Base-by-base conservation (phyloP, 2,329 filamentous ascomycete species). In the Trichophyton equinum region DNA sequence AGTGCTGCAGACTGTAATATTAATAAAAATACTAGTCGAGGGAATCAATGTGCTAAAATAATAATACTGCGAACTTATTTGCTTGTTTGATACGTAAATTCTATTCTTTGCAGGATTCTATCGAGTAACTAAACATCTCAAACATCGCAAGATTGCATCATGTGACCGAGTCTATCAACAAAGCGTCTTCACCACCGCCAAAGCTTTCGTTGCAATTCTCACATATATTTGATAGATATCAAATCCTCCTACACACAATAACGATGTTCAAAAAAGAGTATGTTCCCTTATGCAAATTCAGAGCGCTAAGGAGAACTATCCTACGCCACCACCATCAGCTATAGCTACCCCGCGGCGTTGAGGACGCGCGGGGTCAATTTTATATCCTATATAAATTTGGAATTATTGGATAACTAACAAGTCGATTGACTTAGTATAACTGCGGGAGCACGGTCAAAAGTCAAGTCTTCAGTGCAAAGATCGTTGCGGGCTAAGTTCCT, bases 221-320 rank as follows among this genome's bases (percentile, higher is more conserved):
- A 33, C 11, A 55, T 9, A 55, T 22, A 55, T 25, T 51, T 51
- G 33, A 38, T 38, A 15, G 4, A 36, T 55, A 55, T 55, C 13
- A n/a, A 36, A 55, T 25, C 3, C 20, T 25, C 4, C 46, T 27
- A 11, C 27, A 36, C 11, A 55, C 11, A n/a, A 55, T 13, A 55
- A 84, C 71, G 64, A 95, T 95, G 90, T 95, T 95, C 74, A 95
- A 95, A 73, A 95, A 94, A 81, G 89, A 95, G 90, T 94, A 75
- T 71, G 82, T 76, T 27, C 2, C 18, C 36, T 18, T 15, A 30
- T 8, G 13, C 9, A 13, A 3, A 9, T 25, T 22, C 22, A 22
- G 18, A 22, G 13, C 22, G 1, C 18, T 57, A 15, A 42, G 22
- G 27, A 15, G 4, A 4, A 30, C 6, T 22, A 5, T 44, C 13